Base-by-base conservation (phyloP, 163 green algal species). In the Scenedesmus sp. region DNA sequence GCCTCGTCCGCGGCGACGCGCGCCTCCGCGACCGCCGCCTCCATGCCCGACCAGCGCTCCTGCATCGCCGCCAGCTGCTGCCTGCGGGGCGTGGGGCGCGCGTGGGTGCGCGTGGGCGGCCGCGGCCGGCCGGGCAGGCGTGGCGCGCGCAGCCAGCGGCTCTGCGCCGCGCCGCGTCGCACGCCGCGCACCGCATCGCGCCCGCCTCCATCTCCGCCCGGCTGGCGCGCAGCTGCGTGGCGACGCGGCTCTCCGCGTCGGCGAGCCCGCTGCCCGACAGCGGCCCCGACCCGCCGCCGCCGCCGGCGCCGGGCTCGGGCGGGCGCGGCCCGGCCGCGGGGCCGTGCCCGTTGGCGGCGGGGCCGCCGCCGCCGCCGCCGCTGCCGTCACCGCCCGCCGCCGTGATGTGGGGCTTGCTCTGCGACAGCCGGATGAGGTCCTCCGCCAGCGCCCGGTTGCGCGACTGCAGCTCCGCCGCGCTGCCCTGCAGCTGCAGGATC, bases 131-230 rank as follows among this genome's bases (percentile, higher is more conserved):
- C n/a, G n/a, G n/a, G n/a, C n/a, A n/a, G n/a, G n/a, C n/a, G n/a
- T n/a, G n/a, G n/a, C n/a, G n/a, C n/a, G n/a, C n/a, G n/a, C n/a
- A n/a, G n/a, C n/a, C n/a, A n/a, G n/a, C n/a, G n/a, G n/a, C n/a
- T n/a, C n/a, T n/a, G n/a, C n/a, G n/a, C n/a, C n/a, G n/a, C n/a
- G n/a, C n/a, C n/a, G n/a, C n/a, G n/a, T n/a, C n/a, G n/a, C n/a
- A n/a, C n/a, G n/a, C 48, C 2, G 24, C 74, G 45, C 62, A 74
- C 74, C 62, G 56, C 17, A 84, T 53, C 0, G 67, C 63, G 0
- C 78, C 82, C 6, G 65, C 51, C 45, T 87, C 75, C 63, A 77
- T 64, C 65, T 91, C 86, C 0, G 85, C 87, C 39, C 78, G 50
- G 48, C 60, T 67, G 2, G 83, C 83, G 4, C 83, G 56, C 62